A percentile compares a stretch with the other conserved stretches of the same genome.
phyloP scores from a whole-genome alignment of 2,329 filamentous ascomycete genomes.

The Neofusicoccum kwambonambiense region DNA sequence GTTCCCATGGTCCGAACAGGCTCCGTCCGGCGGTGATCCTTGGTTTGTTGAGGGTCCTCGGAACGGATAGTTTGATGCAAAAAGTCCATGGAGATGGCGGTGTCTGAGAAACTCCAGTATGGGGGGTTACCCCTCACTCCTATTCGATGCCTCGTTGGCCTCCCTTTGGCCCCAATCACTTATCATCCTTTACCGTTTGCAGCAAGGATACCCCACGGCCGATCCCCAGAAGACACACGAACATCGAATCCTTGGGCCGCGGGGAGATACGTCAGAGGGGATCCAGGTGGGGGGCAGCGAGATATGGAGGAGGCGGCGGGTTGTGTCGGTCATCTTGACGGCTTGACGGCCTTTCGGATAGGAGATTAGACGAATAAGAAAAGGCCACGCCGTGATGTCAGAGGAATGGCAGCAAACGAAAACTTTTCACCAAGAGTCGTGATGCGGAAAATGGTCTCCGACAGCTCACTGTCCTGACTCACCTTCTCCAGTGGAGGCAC shows the following conservation, averaged over 20 bases:
- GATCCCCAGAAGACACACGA: conserved; percentile 2
- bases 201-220: conserved; percentile 4
- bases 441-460: conserved; percentile 9
- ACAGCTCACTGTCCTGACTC: conserved; percentile 4
- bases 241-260: neutral
- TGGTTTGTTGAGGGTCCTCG: neutral
- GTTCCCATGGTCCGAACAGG: neutral
- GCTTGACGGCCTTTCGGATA: neutral
- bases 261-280: conserved; percentile 4
- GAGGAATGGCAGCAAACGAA: neutral
- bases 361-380: neutral
- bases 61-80: neutral
- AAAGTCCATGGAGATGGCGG: neutral
- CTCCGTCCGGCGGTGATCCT: neutral
- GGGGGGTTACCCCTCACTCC: neutral
- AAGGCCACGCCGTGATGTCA: neutral
- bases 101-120: neutral
- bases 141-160: neutral
- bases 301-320: neutral
- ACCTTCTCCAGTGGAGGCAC: conserved; percentile 5
- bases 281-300: neutral
- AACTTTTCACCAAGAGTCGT: conserved; percentile 10
- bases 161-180: neutral
- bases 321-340: neutral
- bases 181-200: conserved; percentile 1